Evolutionary conservation across 768 basidiomycete species (phyloP).

Genomic region (Tremella mesenterica): DNA sequence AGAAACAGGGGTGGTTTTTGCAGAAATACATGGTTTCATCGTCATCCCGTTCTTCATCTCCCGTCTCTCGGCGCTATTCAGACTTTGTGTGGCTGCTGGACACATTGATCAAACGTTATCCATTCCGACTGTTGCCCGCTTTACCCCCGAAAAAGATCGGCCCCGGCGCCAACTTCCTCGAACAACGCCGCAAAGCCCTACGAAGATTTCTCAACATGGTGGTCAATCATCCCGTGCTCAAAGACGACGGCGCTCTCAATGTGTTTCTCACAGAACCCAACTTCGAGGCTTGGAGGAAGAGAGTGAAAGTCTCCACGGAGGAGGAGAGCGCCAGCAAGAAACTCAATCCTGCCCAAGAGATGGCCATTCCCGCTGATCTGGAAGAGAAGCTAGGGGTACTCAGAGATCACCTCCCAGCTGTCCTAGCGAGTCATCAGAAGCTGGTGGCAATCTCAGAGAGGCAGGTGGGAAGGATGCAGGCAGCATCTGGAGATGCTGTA

Average conservation of each 20-base stretch:
- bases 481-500: conserved; percentile 78
- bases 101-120: conserved; percentile 71
- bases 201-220: conserved; percentile 69
- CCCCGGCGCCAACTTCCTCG: conserved; percentile 80
- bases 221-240: conserved; percentile 85
- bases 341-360: conserved; percentile 57
- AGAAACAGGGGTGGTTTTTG: conserved; percentile 85
- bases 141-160: conserved; percentile 89
- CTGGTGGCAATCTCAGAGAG: conserved; percentile 80
- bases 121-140: conserved; percentile 78
- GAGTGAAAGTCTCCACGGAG: conserved; percentile 63
- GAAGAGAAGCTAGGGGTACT: conserved; percentile 75
- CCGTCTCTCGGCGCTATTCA: conserved; percentile 78
- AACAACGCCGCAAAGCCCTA: conserved; percentile 82
- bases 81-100: conserved; percentile 91
- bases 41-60: conserved; percentile 56
- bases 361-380: conserved; percentile 84
- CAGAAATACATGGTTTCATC: conserved; percentile 75
- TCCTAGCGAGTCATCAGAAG: conserved; percentile 87
- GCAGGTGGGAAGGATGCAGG: conserved; percentile 78
- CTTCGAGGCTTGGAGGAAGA: conserved; percentile 81
- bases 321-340: conserved; percentile 61
- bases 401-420: conserved; percentile 61
- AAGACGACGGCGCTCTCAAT: conserved; percentile 71
- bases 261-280: conserved; percentile 75